Conservation (phyloP, 352 stramenopile species). For the Plasmopara halstedii region DNA sequence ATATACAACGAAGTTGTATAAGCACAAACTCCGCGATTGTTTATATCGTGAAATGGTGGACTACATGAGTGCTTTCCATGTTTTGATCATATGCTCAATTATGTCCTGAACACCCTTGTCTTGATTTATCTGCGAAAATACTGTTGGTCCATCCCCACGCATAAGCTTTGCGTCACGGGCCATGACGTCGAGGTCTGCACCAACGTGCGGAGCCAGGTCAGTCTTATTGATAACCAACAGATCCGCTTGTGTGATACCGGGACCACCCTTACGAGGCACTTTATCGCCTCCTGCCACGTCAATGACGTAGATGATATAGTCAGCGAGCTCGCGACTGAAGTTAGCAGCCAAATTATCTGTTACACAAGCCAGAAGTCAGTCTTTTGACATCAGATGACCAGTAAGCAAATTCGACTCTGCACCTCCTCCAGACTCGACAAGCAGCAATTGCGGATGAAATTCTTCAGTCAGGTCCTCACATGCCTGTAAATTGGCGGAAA, state of each 20-base stretch:
- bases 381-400: too few species aligned
- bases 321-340: constrained; percentile 95
- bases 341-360: constrained; percentile 97
- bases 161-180: constrained; percentile 92
- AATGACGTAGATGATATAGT: constrained; percentile 99
- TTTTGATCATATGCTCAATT: constrained; percentile 59
- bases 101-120: constrained; percentile 87
- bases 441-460: constrained; percentile 78
- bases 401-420: too few species aligned
- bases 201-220: constrained; percentile 94
- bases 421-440: constrained; percentile 88
- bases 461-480: constrained; percentile 92
- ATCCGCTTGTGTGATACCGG: constrained; percentile 96
- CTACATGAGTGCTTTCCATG: constrained; percentile 27
- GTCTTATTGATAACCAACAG: constrained; percentile 99
- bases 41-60: neutral
- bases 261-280: constrained; percentile 95
- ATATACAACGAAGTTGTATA: too few species aligned
- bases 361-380: neutral
- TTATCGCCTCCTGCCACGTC: constrained; percentile 98
- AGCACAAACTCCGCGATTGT: neutral
- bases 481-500: constrained; percentile 94
- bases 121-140: constrained; percentile 95
- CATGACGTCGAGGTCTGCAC: constrained; percentile 94
- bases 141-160: constrained; percentile 88